These are phyloP conservation scores for Hyaloperonospora arabidopsidis DNA, from an alignment of 352 stramenopile species.

Conservation along the genomic window DNA sequence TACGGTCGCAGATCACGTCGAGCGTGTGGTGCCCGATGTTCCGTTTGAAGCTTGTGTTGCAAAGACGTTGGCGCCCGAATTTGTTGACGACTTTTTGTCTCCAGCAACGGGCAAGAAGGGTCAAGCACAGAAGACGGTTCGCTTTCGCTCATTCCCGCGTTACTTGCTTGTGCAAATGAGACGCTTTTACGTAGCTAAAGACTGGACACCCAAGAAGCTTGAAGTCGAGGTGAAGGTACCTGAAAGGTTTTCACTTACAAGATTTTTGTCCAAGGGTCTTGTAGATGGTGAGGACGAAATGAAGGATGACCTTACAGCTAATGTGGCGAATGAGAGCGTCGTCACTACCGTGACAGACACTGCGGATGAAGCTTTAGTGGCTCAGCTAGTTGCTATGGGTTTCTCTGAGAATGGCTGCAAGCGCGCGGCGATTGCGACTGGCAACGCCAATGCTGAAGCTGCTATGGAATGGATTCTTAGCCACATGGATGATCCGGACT, in stretches of 20 bases:
- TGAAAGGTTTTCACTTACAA: conserved; percentile 70
- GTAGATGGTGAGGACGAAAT: conserved; percentile 83
- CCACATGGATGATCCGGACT: conserved; percentile 97
- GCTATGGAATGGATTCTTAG: conserved; percentile 98
- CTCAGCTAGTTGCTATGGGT: conserved; percentile 96
- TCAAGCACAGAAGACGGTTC: conserved; percentile 65
- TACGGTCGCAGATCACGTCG: conserved; percentile 31
- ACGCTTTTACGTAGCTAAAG: conserved; percentile 93
- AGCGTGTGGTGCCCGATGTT: conserved; percentile 87
- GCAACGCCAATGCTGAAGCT: conserved; percentile 86
- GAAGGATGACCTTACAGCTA: conserved; percentile 41
- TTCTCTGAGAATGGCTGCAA: conserved; percentile 97
- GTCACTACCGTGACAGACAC: conserved; percentile 25
- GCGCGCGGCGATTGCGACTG: conserved; percentile 88
- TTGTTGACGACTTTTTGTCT: conserved; percentile 89
- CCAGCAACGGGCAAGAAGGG: conserved; percentile 70
- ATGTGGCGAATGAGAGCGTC: conserved; percentile 7
- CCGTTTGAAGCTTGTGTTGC: conserved; percentile 92
- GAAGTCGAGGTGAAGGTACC: conserved; percentile 95
- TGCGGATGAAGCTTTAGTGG: conserved; percentile 87
- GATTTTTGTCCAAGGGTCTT: conserved; percentile 83
- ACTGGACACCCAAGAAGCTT: conserved; percentile 97
- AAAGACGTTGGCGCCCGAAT: conserved; percentile 82
- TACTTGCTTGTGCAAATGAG: conserved; percentile 96
- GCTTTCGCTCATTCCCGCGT: conserved; percentile 92